phyloP scores from a whole-genome alignment of 345 rosid species.

The Triadica sebifera region DNA sequence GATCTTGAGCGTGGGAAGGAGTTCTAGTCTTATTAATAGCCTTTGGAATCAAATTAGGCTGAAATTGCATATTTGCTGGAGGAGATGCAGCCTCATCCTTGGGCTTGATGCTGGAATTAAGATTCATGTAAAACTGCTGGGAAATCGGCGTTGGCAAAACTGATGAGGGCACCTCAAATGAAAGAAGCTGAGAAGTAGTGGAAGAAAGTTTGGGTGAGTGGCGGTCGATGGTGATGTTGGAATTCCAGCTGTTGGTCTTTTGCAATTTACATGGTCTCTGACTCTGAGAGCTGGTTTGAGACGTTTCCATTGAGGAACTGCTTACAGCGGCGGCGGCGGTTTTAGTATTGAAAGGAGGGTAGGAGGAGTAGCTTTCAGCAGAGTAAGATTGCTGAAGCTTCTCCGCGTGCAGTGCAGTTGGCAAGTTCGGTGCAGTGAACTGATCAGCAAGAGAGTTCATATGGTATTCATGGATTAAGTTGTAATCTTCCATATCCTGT shows the following conservation, averaged over 20 bases:
- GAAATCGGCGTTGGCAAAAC: background rate
- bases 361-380: constrained; percentile 32
- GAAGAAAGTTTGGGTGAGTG: constrained; percentile 15
- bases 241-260: constrained; percentile 34
- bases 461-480: constrained; percentile 39
- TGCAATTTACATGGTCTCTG: constrained; percentile 31
- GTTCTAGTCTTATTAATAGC: constrained; percentile 28
- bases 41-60: background rate
- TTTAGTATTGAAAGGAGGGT: constrained; percentile 19
- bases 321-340: constrained; percentile 2
- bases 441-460: constrained; percentile 28
- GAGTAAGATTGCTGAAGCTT: constrained; percentile 33
- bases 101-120: constrained; percentile 16
- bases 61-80: constrained; percentile 14
- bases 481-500: constrained; percentile 46
- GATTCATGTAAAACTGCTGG: constrained; percentile 19
- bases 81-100: constrained; percentile 29
- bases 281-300: constrained; percentile 2
- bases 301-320: background rate
- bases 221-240: constrained; percentile 19
- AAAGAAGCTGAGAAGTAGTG: constrained; percentile 25
- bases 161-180: constrained; percentile 26
- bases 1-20: constrained; percentile 57
- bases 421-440: constrained; percentile 2
- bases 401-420: constrained; percentile 9